Base-by-base conservation (phyloP, 208 protist species). In the Crithidia acanthocephali region DNA sequence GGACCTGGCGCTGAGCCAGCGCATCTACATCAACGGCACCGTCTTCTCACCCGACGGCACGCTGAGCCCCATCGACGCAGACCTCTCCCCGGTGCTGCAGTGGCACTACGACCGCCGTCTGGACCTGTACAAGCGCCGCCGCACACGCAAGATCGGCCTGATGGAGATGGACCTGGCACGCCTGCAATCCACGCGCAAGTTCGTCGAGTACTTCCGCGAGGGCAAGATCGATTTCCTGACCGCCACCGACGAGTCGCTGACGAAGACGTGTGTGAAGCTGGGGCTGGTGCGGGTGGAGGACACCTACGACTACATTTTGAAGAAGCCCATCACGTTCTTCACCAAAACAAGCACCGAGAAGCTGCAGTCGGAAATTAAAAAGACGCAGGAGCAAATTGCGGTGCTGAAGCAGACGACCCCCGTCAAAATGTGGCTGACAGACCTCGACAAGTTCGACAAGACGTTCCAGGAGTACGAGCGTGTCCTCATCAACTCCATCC, bases 391-490 rank as follows among this genome's bases (percentile, higher is more conserved):
- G 25, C 72, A 85, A 51, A 86, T 97, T 23, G 82, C 91, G 5
- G 67, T 79, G 27, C 65, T 99, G 57, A 83, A 93, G 53, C 81
- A 87, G 57, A 97, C 79, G 27, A 92, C 91, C 6, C 86, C 91
- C 28, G 84, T 92, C 44, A 86, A 93, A 72, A 76, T 98, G 60
- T 99, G 95, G 94, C 53, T 86, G 20, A 60, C 55, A n/a, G 95
- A 98, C 67, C 80, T 98, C 9, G 92, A 97, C 71, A 80, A 71
- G 45, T 98, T 98, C 74, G 93, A 97, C 76, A 81, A 86, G 63
- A 73, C 76, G 35, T 96, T 87, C 65, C 80, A 76, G 62, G 89
- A 95, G 76, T 88, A 94, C 62, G 89, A 95, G 72, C 74, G 76
- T 1, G 82, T 84, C 51, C 69, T 83, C 51, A 68, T 88, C 55